Base-by-base conservation (phyloP, 139 green algal species). In the Microglena sp. region DNA sequence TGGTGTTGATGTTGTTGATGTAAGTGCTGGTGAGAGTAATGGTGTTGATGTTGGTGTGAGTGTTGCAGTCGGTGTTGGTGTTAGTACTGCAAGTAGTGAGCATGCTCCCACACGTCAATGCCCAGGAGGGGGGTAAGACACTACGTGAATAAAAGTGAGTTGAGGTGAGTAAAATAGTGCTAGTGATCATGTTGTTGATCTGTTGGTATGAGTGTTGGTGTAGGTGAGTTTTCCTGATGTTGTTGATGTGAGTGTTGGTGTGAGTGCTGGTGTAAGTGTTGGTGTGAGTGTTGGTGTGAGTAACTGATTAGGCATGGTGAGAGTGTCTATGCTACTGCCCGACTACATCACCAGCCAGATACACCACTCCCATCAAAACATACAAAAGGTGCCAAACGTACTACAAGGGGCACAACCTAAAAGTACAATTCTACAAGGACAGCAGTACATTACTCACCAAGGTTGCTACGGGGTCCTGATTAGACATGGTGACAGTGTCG, bases 91-190 rank as follows among this genome's bases (percentile, higher is more conserved):
- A n/a, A n/a, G 66, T 85, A 85, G 65, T 86, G 74, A 34, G 85
- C 84, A 66, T 92, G 83, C 77, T 94, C 89, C 92, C 92, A 97
- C 30, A 96, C 87, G 66, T 97, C 92, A 0, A 97, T 59, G 36
- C 92, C 92, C 58, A 98, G 75, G 55, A 98, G 68, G 5, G 92
- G 92, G n/a, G 92, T 70, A 31, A 96, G 79, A 2, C 87, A 86
- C 77, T 86, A 72, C 28, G 35, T 43, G 55, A 30, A 28, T 33
- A 45, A 46, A 18, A 50, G 40, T 50, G 15, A 24, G 40, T 50
- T 50, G 40, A 24, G 11, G 11, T 50, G 40, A 18, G 40, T 50
- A 24, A 50, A 18, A 24, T 50, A 50, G 40, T 50, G 40, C 18
- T 50, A 50, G 18, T 11, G 40, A 24, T 50, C 18, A 18, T 24